Evolutionary conservation across 2,329 filamentous ascomycete genomes (phyloP).

Genomic region (Aspergillus uvarum): DNA sequence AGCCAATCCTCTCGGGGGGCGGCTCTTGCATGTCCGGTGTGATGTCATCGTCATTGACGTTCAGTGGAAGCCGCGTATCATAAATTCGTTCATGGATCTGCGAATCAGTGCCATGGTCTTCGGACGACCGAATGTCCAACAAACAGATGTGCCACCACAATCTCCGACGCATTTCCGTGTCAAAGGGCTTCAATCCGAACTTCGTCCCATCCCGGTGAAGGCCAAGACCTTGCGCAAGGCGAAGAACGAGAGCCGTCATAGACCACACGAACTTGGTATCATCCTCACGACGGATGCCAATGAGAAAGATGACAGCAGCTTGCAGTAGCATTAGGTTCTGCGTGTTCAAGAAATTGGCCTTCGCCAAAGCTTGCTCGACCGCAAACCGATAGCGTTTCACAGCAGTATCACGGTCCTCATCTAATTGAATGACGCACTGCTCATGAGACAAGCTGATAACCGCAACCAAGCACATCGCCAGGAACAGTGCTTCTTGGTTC

Average conservation of each 20-base stretch:
- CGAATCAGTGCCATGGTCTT: slow-evolving; percentile 52
- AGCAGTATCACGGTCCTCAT: slow-evolving; percentile 51
- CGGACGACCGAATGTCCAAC: slow-evolving; percentile 50
- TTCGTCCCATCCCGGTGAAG: slow-evolving; percentile 53
- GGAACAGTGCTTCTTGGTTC: slow-evolving; percentile 57
- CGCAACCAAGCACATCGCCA: slow-evolving; percentile 62
- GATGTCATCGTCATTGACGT: slow-evolving; percentile 55
- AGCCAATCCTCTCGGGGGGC: slow-evolving; percentile 51
- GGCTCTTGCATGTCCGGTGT: slow-evolving; percentile 49
- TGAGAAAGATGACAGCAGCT: slow-evolving; percentile 62
- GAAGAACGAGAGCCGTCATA: slow-evolving; percentile 43
- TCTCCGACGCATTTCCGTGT: slow-evolving; percentile 54
- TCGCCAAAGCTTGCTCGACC: slow-evolving; percentile 62
- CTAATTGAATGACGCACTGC: slow-evolving; percentile 47
- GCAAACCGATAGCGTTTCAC: slow-evolving; percentile 61
- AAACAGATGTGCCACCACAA: slow-evolving; percentile 53
- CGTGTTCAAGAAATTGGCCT: slow-evolving; percentile 62
- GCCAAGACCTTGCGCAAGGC: slow-evolving; percentile 48
- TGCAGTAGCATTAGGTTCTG: slow-evolving; percentile 63
- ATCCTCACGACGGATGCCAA: slow-evolving; percentile 46
- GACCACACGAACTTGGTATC: slow-evolving; percentile 46
- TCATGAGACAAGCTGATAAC: slow-evolving; percentile 45
- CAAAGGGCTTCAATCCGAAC: slow-evolving; percentile 50
- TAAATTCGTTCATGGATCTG: slow-evolving; percentile 46
- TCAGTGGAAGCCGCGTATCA: slow-evolving; percentile 51